Percentiles rank a stretch among this genome's conserved stretches.
phyloP scores from a whole-genome alignment of 2,329 filamentous ascomycete genomes.

The Aspergillus flavus region DNA sequence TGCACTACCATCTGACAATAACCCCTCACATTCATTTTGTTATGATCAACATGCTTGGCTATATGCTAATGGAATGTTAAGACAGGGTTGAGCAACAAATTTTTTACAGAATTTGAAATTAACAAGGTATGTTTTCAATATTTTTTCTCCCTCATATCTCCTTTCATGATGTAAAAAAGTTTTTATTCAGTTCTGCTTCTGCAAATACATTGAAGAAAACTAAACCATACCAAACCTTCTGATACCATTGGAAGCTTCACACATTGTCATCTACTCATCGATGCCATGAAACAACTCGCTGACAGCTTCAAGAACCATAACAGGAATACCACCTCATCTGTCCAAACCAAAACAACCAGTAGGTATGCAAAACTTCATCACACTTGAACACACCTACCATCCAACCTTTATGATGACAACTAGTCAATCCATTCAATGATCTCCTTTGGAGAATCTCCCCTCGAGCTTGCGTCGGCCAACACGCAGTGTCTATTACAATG shows the following conservation, averaged over 20 bases:
- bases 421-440: conserved; percentile 67
- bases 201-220: conserved; percentile 61
- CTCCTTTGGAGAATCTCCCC: conserved; percentile 43
- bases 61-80: conserved; percentile 14
- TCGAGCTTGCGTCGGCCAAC: conserved; percentile 31
- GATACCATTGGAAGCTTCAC: conserved; percentile 32
- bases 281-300: conserved; percentile 12
- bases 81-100: too few species aligned
- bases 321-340: conserved; percentile 10
- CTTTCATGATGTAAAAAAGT: conserved; percentile 52
- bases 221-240: conserved; percentile 60
- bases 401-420: conserved; percentile 56
- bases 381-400: conserved; percentile 2
- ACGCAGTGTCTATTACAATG: conserved; percentile 23
- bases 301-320: conserved; percentile 17
- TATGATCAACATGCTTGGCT: not conserved
- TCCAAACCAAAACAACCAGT: conserved; percentile 6
- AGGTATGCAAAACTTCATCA: conserved; percentile 28
- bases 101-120: not conserved
- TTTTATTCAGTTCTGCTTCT: conserved; percentile 66
- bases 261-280: conserved; percentile 9
- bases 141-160: conserved; percentile 3
- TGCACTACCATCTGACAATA: conserved; percentile 62
- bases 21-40: conserved; percentile 10
- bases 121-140: conserved; percentile 17